Base-by-base conservation (phyloP, 169 alveolate species). In the Plasmodium sp. region DNA sequence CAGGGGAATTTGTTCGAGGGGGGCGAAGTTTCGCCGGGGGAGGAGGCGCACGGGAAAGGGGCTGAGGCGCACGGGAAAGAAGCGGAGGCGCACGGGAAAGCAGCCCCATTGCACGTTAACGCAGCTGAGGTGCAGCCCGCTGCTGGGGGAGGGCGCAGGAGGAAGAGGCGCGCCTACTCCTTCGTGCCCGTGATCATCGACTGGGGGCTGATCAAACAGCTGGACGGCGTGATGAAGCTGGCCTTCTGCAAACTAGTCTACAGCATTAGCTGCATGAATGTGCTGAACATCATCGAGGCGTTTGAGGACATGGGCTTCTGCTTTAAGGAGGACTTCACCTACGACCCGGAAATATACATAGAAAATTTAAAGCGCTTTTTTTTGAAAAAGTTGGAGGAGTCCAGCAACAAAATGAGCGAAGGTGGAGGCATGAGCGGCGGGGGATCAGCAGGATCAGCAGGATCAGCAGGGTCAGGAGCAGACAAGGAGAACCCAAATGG, bases 301-400 rank as follows among this genome's bases (percentile, higher is more conserved):
- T 97, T 97, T 48, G 98, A 97, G 67, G 98, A 97, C 81, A 96
- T 97, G 98, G 98, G 98, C 45, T 97, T 97, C 93, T 74, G 93
- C 74, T 96, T 96, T 85, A 95, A 95, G 62, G 96, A 95, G 56
- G 95, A 95, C 82, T 79, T 93, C 56, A 93, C 95, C 5, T 91
- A 94, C n/a, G 98, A 97, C 77, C 98, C 98, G 0, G 98, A 97
- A 94, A 95, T 96, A 43, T 96, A 96, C 93, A 96, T 97, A 96
- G 98, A 97, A 51, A 98, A 97, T 34, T 73, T 97, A 62, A 95
- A 97, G 72, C 62, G 84, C 18, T 97, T 95, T 18, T 96, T 96
- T 75, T 75, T 95, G 81, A 97, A 92, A 36, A 95, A 84, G 85
- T 91, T 93, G 39, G 94, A 93, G 51, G 93, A 91, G 33, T 81